Conservation (phyloP, 2,329 filamentous ascomycete genomes). For the Aureobasidium sp. region DNA sequence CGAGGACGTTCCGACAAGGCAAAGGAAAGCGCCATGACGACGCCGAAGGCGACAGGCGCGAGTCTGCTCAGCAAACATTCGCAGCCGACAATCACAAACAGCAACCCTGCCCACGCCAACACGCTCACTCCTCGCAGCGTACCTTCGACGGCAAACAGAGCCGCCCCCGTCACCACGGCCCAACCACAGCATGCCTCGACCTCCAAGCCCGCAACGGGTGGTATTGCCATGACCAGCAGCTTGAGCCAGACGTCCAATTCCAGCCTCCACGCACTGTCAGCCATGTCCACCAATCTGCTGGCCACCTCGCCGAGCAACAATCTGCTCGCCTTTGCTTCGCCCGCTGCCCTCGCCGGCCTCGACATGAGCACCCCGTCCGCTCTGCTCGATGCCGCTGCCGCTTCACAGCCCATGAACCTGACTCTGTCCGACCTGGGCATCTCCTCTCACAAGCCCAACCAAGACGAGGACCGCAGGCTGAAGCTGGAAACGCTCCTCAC, state of each 20-base stretch:
- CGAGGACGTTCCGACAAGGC: not conserved
- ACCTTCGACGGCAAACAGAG: slow-evolving; percentile 24
- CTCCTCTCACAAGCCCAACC: slow-evolving; percentile 32
- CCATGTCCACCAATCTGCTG: slow-evolving; percentile 21
- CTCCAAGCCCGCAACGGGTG: slow-evolving; percentile 23
- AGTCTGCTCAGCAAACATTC: not conserved
- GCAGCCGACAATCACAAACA: not conserved
- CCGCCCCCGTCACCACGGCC: slow-evolving; percentile 25
- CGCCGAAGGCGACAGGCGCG: slow-evolving; percentile 3
- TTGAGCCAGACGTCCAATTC: slow-evolving; percentile 24
- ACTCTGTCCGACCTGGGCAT: slow-evolving; percentile 39
- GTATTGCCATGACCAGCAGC: slow-evolving; percentile 28
- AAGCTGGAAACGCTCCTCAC: slow-evolving; percentile 53
- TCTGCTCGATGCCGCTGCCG: slow-evolving; percentile 21
- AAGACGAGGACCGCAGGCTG: slow-evolving; percentile 47
- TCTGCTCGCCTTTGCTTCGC: slow-evolving; percentile 35
- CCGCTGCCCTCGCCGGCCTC: slow-evolving; percentile 37
- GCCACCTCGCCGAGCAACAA: slow-evolving; percentile 24
- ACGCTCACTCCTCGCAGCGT: slow-evolving; percentile 31
- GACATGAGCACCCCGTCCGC: slow-evolving; percentile 27
- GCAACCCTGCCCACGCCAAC: not conserved
- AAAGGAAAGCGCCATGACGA: slow-evolving; percentile 4
- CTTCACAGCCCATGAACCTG: slow-evolving; percentile 37
- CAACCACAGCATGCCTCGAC: slow-evolving; percentile 32
- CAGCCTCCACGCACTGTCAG: slow-evolving; percentile 19